Conservation (phyloP, 192 early-diverging fungal genomes). For the Pilobolus umbonatus region DNA sequence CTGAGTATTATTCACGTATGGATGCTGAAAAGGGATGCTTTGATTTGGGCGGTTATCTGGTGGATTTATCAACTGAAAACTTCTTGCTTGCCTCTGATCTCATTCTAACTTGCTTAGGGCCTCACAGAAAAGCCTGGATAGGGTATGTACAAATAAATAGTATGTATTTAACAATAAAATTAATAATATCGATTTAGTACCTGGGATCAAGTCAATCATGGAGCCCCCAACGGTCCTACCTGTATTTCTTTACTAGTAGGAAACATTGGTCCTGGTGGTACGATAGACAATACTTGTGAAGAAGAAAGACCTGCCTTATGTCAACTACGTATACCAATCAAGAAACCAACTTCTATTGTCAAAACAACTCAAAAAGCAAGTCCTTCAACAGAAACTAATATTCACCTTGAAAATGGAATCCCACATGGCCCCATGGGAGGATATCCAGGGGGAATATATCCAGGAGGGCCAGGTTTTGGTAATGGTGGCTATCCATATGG, state of each 20-base stretch:
- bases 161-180: neutral
- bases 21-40: neutral
- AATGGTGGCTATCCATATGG: neutral
- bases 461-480: neutral
- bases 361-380: neutral
- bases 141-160: neutral
- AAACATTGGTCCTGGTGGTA: neutral
- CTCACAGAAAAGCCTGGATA: neutral
- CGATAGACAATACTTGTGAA: neutral
- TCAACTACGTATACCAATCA: neutral
- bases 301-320: neutral
- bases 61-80: neutral
- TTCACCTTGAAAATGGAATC: neutral
- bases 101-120: neutral
- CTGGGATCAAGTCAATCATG: neutral
- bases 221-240: neutral
- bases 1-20: neutral
- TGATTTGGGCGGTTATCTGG: neutral
- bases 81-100: neutral
- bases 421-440: neutral
- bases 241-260: neutral
- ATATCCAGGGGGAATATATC: neutral
- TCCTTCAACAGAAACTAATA: neutral
- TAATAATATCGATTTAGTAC: constrained; percentile 1
- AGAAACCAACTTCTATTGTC: neutral